Percentiles rank a stretch among this genome's conserved stretches.
These are phyloP conservation scores for Thymus mandschuricus DNA, from an alignment of 257 asterid genomes.

Conservation along the genomic window DNA sequence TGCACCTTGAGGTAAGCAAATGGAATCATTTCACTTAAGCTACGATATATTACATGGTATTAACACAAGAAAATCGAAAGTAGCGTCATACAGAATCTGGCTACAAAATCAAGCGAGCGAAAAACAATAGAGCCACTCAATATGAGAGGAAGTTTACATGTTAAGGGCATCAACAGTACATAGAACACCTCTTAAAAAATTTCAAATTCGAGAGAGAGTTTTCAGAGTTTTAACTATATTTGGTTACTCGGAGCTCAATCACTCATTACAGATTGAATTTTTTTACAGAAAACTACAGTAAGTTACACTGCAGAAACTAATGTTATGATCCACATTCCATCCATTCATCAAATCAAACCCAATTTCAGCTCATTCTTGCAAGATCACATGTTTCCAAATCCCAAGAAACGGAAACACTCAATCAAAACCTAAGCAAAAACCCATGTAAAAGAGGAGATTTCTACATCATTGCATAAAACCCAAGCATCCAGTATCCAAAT, in stretches of 20 bases:
- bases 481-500: constrained; percentile 18
- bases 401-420: constrained; percentile 16
- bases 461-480: neutral
- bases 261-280: neutral
- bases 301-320: neutral
- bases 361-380: constrained; percentile 17
- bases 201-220: neutral
- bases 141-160: neutral
- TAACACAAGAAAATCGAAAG: neutral
- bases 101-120: constrained; percentile 14
- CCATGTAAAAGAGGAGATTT: neutral
- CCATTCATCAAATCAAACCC: constrained; percentile 9
- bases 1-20: no score
- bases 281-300: neutral
- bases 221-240: neutral
- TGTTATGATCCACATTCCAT: neutral
- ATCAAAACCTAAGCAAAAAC: constrained; percentile 16
- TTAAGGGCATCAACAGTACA: neutral
- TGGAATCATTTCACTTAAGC: no score
- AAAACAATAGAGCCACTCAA: neutral
- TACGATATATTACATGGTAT: neutral
- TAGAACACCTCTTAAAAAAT: neutral
- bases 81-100: neutral
- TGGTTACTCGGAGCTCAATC: constrained; percentile 15
- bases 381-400: constrained; percentile 7